A percentile compares a stretch with the other conserved stretches of the same genome.
phyloP scores from a whole-genome alignment of 1,284 basidiomycete genomes.

The Microbotryum violaceum region DNA sequence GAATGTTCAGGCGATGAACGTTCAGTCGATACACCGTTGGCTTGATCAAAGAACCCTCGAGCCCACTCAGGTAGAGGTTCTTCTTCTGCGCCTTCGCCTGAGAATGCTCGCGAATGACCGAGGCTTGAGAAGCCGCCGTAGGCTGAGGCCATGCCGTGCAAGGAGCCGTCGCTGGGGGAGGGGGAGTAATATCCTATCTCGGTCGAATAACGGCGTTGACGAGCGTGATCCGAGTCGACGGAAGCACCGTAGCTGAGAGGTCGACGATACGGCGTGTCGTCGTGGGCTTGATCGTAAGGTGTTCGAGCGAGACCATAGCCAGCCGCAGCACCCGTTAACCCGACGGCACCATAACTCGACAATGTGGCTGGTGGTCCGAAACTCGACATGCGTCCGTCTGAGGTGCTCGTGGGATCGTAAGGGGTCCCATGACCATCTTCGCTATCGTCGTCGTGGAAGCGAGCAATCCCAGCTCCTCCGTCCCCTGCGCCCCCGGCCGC shows the following conservation, averaged over 20 bases:
- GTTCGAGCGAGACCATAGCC: not conserved
- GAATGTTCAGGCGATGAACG: not conserved
- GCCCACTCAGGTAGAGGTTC: not conserved
- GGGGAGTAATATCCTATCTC: too few species aligned
- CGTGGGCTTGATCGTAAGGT: too few species aligned
- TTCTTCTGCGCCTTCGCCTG: too few species aligned
- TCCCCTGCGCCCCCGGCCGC: conserved; percentile 36
- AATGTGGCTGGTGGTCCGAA: conserved; percentile 9
- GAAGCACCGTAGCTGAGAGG: too few species aligned
- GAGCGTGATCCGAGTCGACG: too few species aligned
- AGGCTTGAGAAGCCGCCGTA: too few species aligned
- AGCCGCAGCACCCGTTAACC: not conserved
- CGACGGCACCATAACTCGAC: conserved; percentile 12
- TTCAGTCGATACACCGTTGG: not conserved
- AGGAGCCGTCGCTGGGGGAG: too few species aligned
- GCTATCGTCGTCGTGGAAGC: conserved; percentile 29
- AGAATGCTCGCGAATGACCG: too few species aligned
- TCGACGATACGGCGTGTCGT: too few species aligned
- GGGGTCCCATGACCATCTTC: conserved; percentile 13
- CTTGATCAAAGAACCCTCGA: not conserved
- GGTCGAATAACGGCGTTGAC: too few species aligned
- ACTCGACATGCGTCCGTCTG: not conserved
- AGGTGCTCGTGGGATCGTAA: not conserved
- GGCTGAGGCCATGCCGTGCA: too few species aligned
- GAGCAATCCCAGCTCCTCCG: conserved; percentile 33